A percentile compares a stretch with the other conserved stretches of the same genome.
Evolutionary conservation across 106 monocot genomes (phyloP).

Genomic region (Chionographis japonica): DNA sequence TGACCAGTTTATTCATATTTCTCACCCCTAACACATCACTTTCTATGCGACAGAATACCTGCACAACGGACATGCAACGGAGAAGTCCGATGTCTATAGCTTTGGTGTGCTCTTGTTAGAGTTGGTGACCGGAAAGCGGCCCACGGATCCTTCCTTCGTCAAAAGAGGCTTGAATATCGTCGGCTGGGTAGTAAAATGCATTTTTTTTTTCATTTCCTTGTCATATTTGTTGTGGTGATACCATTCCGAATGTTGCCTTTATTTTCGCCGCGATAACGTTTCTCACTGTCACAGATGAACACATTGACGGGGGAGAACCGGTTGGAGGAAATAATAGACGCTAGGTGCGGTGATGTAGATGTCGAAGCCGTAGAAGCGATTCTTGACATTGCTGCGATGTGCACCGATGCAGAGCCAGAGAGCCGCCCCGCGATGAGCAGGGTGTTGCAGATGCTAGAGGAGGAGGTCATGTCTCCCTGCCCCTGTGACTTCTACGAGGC

Average conservation of each 20-base stretch:
- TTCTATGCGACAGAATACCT: slow-evolving; percentile 55
- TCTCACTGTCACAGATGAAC: slow-evolving; percentile 53
- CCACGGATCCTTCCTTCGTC: slow-evolving; percentile 77
- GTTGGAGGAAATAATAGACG: slow-evolving; percentile 76
- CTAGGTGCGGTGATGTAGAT: slow-evolving; percentile 60
- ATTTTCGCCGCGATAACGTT: neutral
- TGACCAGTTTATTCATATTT: no score
- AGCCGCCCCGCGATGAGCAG: slow-evolving; percentile 71
- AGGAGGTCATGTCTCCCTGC: slow-evolving; percentile 77
- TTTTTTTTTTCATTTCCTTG: neutral
- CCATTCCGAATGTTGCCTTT: neutral
- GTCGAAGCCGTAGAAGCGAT: slow-evolving; percentile 69
- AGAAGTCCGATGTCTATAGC: slow-evolving; percentile 84
- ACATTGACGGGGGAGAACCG: slow-evolving; percentile 48
- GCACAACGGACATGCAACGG: slow-evolving; percentile 69
- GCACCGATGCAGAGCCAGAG: slow-evolving; percentile 65
- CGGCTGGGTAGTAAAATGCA: slow-evolving; percentile 59
- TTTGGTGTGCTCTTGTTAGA: slow-evolving; percentile 91
- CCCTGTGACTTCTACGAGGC: slow-evolving; percentile 55
- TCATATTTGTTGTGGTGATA: neutral
- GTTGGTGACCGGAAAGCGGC: slow-evolving; percentile 84
- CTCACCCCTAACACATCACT: no score
- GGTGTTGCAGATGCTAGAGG: slow-evolving; percentile 84
- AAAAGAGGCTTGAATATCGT: slow-evolving; percentile 83
- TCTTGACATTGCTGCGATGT: slow-evolving; percentile 84